Evolutionary conservation across 305 asterid species (phyloP).

Genomic region (Petunia hybrid): DNA sequence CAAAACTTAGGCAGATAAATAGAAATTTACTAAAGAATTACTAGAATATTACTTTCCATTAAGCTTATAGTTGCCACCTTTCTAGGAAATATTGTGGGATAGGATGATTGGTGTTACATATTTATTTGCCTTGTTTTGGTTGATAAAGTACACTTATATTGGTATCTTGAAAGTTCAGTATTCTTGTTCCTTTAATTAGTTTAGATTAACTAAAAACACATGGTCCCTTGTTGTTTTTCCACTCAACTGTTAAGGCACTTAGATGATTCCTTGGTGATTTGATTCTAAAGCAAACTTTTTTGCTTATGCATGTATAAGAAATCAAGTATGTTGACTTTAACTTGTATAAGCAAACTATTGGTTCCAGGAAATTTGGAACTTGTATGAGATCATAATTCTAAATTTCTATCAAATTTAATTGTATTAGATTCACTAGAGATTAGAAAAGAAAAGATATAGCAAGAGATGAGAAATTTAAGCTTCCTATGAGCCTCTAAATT

Average conservation of each 20-base stretch:
- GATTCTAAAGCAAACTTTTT: neutral
- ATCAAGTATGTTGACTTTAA: neutral
- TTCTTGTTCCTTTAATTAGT: constrained; percentile 14
- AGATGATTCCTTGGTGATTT: neutral
- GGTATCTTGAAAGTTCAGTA: constrained; percentile 15
- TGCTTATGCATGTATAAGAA: neutral
- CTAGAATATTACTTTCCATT: no score
- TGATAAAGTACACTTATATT: neutral
- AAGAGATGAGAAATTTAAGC: no score
- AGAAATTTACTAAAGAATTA: no score
- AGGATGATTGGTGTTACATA: neutral
- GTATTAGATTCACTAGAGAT: neutral
- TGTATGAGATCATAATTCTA: neutral
- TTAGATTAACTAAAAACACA: neutral
- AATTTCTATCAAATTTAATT: no score
- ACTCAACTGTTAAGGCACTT: neutral
- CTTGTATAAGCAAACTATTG: no score
- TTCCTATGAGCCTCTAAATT: neutral
- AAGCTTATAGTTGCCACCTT: neutral
- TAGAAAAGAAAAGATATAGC: no score
- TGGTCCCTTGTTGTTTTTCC: neutral
- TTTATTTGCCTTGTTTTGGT: neutral
- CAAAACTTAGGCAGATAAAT: neutral
- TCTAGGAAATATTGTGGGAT: neutral
- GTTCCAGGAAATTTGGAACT: neutral